These are phyloP conservation scores for Didymella arachidicola DNA, from an alignment of 2,329 filamentous ascomycete species.

Conservation along the genomic window DNA sequence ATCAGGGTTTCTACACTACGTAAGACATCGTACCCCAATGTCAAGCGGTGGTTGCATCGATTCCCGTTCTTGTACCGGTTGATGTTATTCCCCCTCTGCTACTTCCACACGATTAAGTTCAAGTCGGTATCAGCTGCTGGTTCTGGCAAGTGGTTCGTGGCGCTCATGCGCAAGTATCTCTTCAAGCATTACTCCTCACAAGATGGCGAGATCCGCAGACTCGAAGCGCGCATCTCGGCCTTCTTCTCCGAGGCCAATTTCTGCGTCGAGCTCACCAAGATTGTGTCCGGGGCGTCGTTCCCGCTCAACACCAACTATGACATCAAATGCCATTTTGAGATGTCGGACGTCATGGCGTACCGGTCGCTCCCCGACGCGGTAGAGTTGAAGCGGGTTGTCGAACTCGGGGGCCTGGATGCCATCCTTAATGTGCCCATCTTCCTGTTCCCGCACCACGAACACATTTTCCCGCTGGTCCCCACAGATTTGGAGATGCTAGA, in stretches of 20 bases:
- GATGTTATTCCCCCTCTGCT: constrained; percentile 58
- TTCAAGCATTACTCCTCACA: constrained; percentile 59
- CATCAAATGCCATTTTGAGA: constrained; percentile 56
- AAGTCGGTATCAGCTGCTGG: constrained; percentile 60
- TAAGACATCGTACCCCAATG: constrained; percentile 51
- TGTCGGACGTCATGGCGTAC: constrained; percentile 60
- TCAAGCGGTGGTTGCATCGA: constrained; percentile 58
- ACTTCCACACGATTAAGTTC: constrained; percentile 62
- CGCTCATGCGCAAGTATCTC: constrained; percentile 57
- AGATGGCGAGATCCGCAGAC: constrained; percentile 55
- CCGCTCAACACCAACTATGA: constrained; percentile 59
- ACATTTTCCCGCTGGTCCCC: constrained; percentile 56
- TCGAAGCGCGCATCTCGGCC: constrained; percentile 57
- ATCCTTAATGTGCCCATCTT: constrained; percentile 59
- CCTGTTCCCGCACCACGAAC: constrained; percentile 63
- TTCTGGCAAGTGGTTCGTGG: constrained; percentile 60
- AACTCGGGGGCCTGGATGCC: constrained; percentile 61
- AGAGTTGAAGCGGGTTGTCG: constrained; percentile 58
- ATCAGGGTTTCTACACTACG: constrained; percentile 60
- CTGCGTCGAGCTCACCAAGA: constrained; percentile 57
- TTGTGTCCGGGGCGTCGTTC: constrained; percentile 57
- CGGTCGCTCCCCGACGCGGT: constrained; percentile 55
- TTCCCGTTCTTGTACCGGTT: constrained; percentile 60
- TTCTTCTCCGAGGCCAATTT: constrained; percentile 64
- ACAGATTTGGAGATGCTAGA: constrained; percentile 46